Evolutionary conservation across 257 asterid species (phyloP).

Genomic region (Solanum piurae): DNA sequence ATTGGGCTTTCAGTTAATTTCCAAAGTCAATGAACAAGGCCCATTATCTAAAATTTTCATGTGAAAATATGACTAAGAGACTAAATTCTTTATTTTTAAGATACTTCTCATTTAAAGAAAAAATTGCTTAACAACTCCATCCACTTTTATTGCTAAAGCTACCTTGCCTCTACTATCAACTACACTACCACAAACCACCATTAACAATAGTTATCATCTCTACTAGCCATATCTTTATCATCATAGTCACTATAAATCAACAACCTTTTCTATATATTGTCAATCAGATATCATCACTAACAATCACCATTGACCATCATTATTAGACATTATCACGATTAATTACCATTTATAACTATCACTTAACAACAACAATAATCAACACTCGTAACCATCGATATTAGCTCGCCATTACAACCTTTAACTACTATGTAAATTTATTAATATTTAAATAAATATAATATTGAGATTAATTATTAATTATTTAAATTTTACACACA

Average conservation of each 20-base stretch:
- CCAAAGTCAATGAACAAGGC: background rate
- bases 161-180: background rate
- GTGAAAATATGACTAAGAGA: background rate
- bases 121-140: background rate
- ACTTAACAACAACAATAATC: background rate
- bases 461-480: background rate
- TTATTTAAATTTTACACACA: background rate
- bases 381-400: background rate
- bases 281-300: background rate
- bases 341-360: background rate
- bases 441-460: background rate
- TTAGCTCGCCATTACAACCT: background rate
- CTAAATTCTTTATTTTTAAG: background rate
- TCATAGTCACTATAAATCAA: background rate
- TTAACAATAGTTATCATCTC: background rate
- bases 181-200: background rate
- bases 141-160: background rate
- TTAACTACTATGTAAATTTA: background rate
- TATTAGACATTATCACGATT: background rate
- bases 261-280: background rate
- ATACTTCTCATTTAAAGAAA: background rate
- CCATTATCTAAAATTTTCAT: background rate
- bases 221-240: background rate
- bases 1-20: background rate
- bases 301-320: background rate